Evolutionary conservation across 116 monocot genomes (phyloP).

Genomic region (Papilionanthe hybrid): DNA sequence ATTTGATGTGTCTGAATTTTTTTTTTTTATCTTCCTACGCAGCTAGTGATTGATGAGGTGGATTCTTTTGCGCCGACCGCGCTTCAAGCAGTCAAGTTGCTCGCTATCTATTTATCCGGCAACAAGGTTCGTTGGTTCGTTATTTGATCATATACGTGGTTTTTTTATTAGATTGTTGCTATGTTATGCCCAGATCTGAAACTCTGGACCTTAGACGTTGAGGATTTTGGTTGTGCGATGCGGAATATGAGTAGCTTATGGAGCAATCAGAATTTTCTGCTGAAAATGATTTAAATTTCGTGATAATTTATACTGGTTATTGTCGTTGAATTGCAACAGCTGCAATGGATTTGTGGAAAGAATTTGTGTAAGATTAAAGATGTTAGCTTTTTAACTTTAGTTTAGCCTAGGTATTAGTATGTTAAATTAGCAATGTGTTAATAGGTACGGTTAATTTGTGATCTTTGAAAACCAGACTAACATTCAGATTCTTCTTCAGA

Average conservation of each 20-base stretch:
- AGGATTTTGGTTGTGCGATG: no score
- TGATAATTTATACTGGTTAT: not conserved
- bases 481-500: not conserved
- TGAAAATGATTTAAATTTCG: not conserved
- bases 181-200: not conserved
- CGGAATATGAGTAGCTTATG: no score
- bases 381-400: not conserved
- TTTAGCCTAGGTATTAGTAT: not conserved
- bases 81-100: conserved; percentile 75
- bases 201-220: no score
- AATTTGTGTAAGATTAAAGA: not conserved
- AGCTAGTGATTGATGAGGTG: conserved; percentile 80
- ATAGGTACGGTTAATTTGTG: not conserved
- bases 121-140: conserved; percentile 40
- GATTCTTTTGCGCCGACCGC: conserved; percentile 67
- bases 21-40: conserved; percentile 4
- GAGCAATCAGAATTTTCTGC: no score
- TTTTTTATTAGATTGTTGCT: not conserved
- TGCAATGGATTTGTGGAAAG: not conserved
- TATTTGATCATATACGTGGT: not conserved
- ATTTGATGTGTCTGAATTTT: not conserved
- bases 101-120: conserved; percentile 60
- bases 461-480: not conserved
- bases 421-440: not conserved
- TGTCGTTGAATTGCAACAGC: not conserved